Evolutionary conservation across 305 asterid genomes (phyloP), one percentile per base, ranked within the genome.

Genomic region (Fraxinus latifolia): DNA sequence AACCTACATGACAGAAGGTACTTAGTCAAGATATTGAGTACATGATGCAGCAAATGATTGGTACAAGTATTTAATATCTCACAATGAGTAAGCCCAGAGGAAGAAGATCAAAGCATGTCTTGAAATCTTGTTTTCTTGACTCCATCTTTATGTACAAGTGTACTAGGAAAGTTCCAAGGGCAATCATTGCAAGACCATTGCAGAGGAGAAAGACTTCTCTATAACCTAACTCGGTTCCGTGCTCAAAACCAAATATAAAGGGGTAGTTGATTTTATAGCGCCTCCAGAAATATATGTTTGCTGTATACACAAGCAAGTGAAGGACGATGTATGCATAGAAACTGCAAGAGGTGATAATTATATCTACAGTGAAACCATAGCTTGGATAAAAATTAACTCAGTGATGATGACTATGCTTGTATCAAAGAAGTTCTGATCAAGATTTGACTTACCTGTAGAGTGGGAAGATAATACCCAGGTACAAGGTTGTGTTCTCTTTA

Each of bases 201-300:
- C 93, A 83, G 77, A 93, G 90, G 80, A 93, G 94, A 87, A 89
- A 91, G 65, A 92, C 92, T 79, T 93, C 98, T 82, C 89, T 83
- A 81, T 88, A 91, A 82, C 97, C 90, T 82, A 94, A 83, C 85
- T 92, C 95, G 0, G 95, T 90, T 77, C 95, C 95, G 82, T 86
- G 92, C 87, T 87, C 89, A 91, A 94, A 92, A 83, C 95, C 97
- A 85, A 94, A 92, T 87, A 94, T 94, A 86, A 92, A 94, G 0
- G 93, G 84, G 74, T 91, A 92, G 89, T 94, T 94, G 92, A 94
- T 90, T 87, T 84, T 88, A 93, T 84, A 92, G 85, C 85, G 91
- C 89, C 91, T 91, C 97, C 97, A 92, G 84, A 92, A 94, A 83
- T 91, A 94, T 85, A 91, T 85, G 87, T 92, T 89, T 89, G 91